Conservation (phyloP, 352 stramenopile species). For the Elongisporangium anandrum region DNA sequence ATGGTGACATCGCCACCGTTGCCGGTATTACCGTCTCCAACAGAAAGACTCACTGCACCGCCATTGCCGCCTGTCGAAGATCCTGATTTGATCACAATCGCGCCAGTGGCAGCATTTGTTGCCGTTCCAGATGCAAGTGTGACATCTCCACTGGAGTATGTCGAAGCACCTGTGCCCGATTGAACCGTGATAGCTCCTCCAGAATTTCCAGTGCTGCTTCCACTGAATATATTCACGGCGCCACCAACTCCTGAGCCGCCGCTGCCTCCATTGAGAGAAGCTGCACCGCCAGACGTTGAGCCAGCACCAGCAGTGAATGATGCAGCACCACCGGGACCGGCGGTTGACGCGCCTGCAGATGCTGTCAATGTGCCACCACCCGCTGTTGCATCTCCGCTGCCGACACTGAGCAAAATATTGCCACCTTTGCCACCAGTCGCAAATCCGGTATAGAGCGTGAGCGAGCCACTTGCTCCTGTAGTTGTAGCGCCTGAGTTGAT, state of each 20-base stretch:
- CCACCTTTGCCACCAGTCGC: conserved; percentile 27
- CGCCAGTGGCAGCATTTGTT: conserved; percentile 27
- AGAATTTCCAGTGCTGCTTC: conserved; percentile 17
- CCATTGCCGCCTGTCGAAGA: conserved; percentile 21
- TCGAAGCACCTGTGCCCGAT: conserved; percentile 17
- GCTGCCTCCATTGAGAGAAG: conserved; percentile 9
- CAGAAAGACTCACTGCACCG: conserved; percentile 30
- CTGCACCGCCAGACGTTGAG: conserved; percentile 13
- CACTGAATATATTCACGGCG: conserved; percentile 27
- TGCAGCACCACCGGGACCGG: conserved; percentile 4
- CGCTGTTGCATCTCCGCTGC: conserved; percentile 9
- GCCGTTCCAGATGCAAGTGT: conserved; percentile 27
- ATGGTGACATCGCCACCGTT: conserved; percentile 34
- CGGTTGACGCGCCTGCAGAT: conserved; percentile 15
- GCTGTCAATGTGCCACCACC: conserved; percentile 19
- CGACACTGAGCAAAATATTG: conserved; percentile 28
- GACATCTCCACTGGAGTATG: conserved; percentile 29
- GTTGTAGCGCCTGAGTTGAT: conserved; percentile 27
- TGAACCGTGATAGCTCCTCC: conserved; percentile 23
- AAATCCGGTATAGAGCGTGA: conserved; percentile 34
- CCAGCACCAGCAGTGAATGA: not conserved
- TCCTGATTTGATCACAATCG: conserved; percentile 25
- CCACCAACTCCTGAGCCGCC: conserved; percentile 18
- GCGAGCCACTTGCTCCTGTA: conserved; percentile 23
- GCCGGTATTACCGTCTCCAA: conserved; percentile 25